Evolutionary conservation across 495 filamentous ascomycete species (phyloP), one percentile per base, ranked within the genome.

Genomic region (Hyaloscypha variabilis): DNA sequence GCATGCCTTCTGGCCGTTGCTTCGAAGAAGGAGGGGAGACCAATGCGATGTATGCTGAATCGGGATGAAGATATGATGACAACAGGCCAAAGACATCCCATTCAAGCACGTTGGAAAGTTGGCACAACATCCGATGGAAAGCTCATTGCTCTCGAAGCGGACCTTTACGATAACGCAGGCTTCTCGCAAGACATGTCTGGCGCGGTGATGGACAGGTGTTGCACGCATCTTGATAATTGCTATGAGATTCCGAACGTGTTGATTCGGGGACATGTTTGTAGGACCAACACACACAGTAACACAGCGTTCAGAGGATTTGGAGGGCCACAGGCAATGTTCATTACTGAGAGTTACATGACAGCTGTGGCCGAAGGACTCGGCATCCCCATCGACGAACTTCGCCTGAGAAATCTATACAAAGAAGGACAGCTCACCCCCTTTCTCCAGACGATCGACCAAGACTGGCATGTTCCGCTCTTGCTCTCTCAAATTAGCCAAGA

Each of bases 11-110:
- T 77, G 25, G 77, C 77, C 10, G 74, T 79, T 60, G 77, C 77
- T 2, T 75, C 77, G 8, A 79, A 76, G 66, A 78, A 78, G 67
- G 65, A 67, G 42, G 72, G 75, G 4, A 55, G 77, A 31, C 77
- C 77, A 8, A 71, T 77, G 54, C 67, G 77, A n/a, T 67, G 75
- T 21, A 79, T 79, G 77, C 66, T 79, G 11, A 79, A 77, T 51
- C 68, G 77, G 49, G 77, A 79, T 52, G 77, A 79, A 51, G 77
- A 79, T 57, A 79, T 79, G 77, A 74, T 71, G 63, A 77, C 75
- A 49, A 72, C 60, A 13, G 69, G 65, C 6, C 77, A 79, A 55
- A 59, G 77, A 31, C 75, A 79, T 70, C 77, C 77, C 6, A 67
- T 78, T 25, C 77, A 77, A 49, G 69, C 72, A 8, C 74, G 73